Evolutionary conservation across 139 green algal genomes (phyloP).

Genomic region (Haematococcus lacustris): DNA sequence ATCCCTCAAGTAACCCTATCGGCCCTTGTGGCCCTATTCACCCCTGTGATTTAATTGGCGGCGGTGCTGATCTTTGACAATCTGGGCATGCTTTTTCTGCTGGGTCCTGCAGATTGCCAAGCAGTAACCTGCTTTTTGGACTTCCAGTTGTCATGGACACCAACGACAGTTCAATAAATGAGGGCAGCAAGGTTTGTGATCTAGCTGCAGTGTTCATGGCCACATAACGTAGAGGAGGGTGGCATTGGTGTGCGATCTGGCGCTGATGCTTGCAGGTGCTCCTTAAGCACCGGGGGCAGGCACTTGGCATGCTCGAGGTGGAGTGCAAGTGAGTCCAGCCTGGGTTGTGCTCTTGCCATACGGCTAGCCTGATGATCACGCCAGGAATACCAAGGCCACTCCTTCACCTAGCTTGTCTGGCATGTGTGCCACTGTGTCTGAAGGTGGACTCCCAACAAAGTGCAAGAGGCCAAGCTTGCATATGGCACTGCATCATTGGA

Average conservation of each 20-base stretch:
- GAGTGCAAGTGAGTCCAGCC: conserved; percentile 72
- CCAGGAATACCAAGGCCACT: no score
- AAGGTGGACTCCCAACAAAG: conserved; percentile 77
- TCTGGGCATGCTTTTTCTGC: no score
- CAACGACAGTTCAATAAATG: conserved; percentile 50
- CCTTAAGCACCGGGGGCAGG: conserved; percentile 80
- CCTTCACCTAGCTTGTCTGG: no score
- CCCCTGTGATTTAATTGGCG: no score
- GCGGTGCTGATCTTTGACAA: no score
- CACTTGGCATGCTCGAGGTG: conserved; percentile 76
- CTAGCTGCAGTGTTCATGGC: neutral
- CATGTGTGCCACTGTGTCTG: no score
- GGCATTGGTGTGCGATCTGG: neutral
- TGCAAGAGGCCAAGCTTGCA: conserved; percentile 19
- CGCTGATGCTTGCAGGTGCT: conserved; percentile 43
- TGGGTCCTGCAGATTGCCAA: conserved; percentile 47
- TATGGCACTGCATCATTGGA: conserved; percentile 87
- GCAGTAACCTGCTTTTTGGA: conserved; percentile 69
- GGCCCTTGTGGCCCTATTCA: no score
- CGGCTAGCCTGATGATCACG: no score
- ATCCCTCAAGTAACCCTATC: no score
- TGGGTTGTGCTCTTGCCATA: no score
- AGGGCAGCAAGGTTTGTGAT: conserved; percentile 52
- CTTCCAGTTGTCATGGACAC: conserved; percentile 91
- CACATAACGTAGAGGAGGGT: neutral